phyloP scores from a whole-genome alignment of 352 stramenopile genomes.

The Pythium insidiosum region DNA sequence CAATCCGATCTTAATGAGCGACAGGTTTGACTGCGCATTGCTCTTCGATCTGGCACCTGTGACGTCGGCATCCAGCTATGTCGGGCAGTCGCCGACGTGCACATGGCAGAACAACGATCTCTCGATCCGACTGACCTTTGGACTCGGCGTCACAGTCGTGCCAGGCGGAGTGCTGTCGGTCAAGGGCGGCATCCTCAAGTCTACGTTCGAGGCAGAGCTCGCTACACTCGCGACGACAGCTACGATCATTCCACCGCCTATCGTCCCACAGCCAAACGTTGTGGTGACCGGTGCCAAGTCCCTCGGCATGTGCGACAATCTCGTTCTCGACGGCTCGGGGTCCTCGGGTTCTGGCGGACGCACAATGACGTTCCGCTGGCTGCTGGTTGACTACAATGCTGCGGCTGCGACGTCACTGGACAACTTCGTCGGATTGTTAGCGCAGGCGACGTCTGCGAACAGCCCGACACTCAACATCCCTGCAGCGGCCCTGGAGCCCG shows the following conservation, averaged over 20 bases:
- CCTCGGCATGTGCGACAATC: conserved; percentile 46
- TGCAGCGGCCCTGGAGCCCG: conserved; percentile 23
- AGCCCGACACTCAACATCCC: conserved; percentile 29
- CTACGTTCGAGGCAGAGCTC: conserved; percentile 30
- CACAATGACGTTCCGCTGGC: conserved; percentile 45
- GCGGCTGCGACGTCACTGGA: conserved; percentile 14
- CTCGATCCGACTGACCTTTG: conserved; percentile 44
- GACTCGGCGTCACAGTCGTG: conserved; percentile 25
- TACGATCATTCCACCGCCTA: conserved; percentile 23
- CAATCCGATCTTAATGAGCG: conserved; percentile 10
- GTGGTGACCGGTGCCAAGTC: conserved; percentile 35
- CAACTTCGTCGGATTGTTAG: conserved; percentile 17
- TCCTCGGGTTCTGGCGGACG: conserved; percentile 48
- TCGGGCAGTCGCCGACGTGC: conserved; percentile 25
- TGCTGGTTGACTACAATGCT: conserved; percentile 18
- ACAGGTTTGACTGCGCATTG: conserved; percentile 34
- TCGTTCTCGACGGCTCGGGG: conserved; percentile 43
- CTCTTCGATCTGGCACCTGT: conserved; percentile 41
- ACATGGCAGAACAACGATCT: conserved; percentile 35
- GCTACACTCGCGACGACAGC: conserved; percentile 23
- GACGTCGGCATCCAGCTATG: conserved; percentile 23
- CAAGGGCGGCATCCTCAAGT: conserved; percentile 40
- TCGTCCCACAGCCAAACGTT: conserved; percentile 29
- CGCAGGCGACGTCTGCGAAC: conserved; percentile 18
- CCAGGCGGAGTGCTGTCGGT: conserved; percentile 24